Conservation (phyloP, 1,284 basidiomycete species). For the Pseudozyma sp. region DNA sequence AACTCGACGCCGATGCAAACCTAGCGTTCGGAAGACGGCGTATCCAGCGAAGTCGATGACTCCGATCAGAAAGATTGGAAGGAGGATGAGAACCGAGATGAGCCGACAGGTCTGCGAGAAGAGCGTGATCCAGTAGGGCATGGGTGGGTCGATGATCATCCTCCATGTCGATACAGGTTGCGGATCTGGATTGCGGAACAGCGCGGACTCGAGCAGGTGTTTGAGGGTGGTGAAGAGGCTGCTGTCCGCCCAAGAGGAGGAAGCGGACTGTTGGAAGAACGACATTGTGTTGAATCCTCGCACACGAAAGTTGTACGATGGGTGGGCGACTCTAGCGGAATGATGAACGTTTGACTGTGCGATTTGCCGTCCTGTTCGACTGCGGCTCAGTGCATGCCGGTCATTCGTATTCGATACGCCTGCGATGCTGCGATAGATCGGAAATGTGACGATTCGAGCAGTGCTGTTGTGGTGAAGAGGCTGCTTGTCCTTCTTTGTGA, state of each 20-base stretch:
- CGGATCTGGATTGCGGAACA: constrained; percentile 38
- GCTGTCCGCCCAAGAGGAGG: constrained; percentile 17
- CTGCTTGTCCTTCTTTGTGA: too few species aligned
- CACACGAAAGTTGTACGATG: too few species aligned
- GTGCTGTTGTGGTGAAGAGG: too few species aligned
- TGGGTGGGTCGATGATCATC: constrained; percentile 38
- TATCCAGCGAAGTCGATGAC: constrained; percentile 61
- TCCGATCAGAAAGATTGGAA: constrained; percentile 53
- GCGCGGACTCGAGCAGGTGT: constrained; percentile 20
- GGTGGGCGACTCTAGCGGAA: too few species aligned
- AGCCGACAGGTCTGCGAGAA: constrained; percentile 39
- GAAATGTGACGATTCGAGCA: too few species aligned
- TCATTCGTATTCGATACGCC: too few species aligned
- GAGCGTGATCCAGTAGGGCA: constrained; percentile 35
- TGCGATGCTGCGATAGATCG: too few species aligned
- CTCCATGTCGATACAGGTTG: constrained; percentile 26
- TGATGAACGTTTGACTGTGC: too few species aligned
- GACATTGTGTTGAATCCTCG: constrained; percentile 12
- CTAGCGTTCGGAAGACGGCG: constrained; percentile 61
- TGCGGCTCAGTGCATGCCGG: too few species aligned
- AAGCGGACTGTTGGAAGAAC: constrained; percentile 6
- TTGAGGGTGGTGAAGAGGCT: constrained; percentile 3
- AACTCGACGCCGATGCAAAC: constrained; percentile 54
- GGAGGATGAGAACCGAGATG: constrained; percentile 51
- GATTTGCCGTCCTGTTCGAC: too few species aligned